Evolutionary conservation across 768 basidiomycete species (phyloP).

Genomic region (Rhodotorula diobovata): DNA sequence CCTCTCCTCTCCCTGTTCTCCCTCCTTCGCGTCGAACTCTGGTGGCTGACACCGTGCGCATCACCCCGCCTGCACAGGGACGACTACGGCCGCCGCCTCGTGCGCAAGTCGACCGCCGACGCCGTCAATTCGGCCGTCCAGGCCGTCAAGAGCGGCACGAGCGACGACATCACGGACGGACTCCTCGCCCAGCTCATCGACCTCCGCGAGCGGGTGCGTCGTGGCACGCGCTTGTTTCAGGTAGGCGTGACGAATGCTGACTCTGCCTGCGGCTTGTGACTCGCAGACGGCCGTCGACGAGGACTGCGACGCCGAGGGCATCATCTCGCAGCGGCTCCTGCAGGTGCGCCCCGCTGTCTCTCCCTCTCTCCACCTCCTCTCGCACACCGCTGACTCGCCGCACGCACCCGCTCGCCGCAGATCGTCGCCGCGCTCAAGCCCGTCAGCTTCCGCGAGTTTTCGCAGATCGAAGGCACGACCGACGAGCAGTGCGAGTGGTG

Average conservation of each 20-base stretch:
- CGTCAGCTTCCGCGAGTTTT: slow-evolving; percentile 2
- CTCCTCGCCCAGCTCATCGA: slow-evolving; percentile 15
- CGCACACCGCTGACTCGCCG: not conserved
- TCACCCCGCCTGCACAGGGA: not conserved
- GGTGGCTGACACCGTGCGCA: too few species aligned
- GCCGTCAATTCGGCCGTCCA: not conserved
- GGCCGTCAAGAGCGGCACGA: not conserved
- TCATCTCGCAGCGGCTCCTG: slow-evolving; percentile 20
- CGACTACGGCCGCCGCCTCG: slow-evolving; percentile 13
- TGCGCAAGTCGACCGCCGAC: not conserved
- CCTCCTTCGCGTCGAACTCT: too few species aligned
- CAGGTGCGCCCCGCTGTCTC: not conserved
- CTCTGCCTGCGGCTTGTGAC: too few species aligned
- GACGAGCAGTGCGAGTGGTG: slow-evolving; percentile 18
- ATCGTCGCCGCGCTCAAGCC: slow-evolving; percentile 21
- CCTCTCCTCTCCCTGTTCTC: not conserved
- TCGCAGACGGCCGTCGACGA: slow-evolving; percentile 14
- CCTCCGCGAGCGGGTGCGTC: slow-evolving; percentile 17
- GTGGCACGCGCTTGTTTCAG: too few species aligned
- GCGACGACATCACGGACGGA: not conserved
- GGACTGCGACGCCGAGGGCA: slow-evolving; percentile 6
- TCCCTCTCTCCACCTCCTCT: not conserved
- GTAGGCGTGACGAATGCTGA: too few species aligned
- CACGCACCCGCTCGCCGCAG: not conserved
- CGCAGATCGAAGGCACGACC: slow-evolving; percentile 17